These are phyloP conservation scores for Pharus latifolius DNA, from an alignment of 176 grass and related monocot species.

Conservation along the genomic window DNA sequence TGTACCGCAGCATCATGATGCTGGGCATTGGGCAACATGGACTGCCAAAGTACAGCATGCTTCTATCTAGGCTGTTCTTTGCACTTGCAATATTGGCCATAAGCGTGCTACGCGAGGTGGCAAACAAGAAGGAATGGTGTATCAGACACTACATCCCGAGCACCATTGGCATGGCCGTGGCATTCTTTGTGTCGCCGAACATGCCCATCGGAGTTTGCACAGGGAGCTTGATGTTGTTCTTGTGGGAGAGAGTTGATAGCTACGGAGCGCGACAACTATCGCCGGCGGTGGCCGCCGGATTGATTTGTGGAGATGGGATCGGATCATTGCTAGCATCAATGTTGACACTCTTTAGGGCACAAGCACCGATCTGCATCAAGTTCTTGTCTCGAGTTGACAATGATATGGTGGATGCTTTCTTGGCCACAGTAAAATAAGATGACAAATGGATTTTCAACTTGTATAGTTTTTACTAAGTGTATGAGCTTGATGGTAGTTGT, in stretches of 20 bases:
- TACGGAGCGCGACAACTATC: not conserved
- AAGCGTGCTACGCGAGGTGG: constrained; percentile 46
- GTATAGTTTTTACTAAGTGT: no score
- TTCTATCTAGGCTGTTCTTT: constrained; percentile 60
- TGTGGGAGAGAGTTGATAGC: constrained; percentile 12
- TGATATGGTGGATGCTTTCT: no score
- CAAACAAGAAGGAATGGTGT: constrained; percentile 8
- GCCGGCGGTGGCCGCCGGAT: constrained; percentile 10
- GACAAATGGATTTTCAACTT: no score
- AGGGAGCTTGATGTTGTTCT: constrained; percentile 18
- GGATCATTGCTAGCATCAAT: constrained; percentile 17
- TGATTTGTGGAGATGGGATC: constrained; percentile 30
- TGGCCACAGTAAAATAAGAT: no score
- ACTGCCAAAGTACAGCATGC: constrained; percentile 41
- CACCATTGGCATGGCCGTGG: constrained; percentile 52
- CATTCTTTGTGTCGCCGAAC: constrained; percentile 44
- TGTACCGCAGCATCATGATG: constrained; percentile 44
- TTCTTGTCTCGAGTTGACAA: no score
- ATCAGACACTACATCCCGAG: constrained; percentile 46
- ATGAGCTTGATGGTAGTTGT: no score
- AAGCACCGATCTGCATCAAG: constrained; percentile 21
- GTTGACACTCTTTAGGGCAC: constrained; percentile 4
- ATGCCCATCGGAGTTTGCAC: constrained; percentile 67
- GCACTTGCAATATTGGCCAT: constrained; percentile 35
- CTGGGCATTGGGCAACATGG: constrained; percentile 35